Evolutionary conservation across 2,329 filamentous ascomycete species (phyloP).

Genomic region (Lojkania enalia): DNA sequence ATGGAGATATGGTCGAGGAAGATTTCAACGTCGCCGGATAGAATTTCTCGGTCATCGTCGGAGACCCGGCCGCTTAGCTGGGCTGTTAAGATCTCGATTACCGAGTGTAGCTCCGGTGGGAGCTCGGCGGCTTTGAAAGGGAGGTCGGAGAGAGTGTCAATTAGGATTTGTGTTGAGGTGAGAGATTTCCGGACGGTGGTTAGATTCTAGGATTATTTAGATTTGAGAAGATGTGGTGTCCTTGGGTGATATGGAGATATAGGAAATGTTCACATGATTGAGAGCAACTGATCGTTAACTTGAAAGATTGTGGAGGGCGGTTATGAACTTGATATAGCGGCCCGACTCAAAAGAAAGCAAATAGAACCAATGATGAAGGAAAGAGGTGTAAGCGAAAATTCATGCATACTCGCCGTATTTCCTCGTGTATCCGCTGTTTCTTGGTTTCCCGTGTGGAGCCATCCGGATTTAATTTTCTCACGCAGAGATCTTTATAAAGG

Average conservation of each 20-base stretch:
- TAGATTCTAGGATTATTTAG: slow-evolving; percentile 40
- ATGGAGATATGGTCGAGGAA: slow-evolving; percentile 46
- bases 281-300: too few species aligned
- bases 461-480: slow-evolving; percentile 48
- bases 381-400: not conserved
- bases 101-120: slow-evolving; percentile 48
- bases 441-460: slow-evolving; percentile 49
- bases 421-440: slow-evolving; percentile 48
- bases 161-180: slow-evolving; percentile 9
- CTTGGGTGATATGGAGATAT: not conserved
- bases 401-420: slow-evolving; percentile 42
- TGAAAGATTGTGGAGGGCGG: not conserved
- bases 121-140: slow-evolving; percentile 25
- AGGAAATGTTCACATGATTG: not conserved
- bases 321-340: too few species aligned
- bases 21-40: slow-evolving; percentile 44
- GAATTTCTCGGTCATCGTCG: slow-evolving; percentile 42
- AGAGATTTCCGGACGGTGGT: slow-evolving; percentile 35
- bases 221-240: not conserved
- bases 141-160: slow-evolving; percentile 11
- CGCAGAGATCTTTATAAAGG: slow-evolving; percentile 50
- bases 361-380: not conserved
- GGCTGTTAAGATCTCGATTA: slow-evolving; percentile 48
- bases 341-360: not conserved
- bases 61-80: slow-evolving; percentile 44